A percentile compares a stretch with the other conserved stretches of the same genome.
phyloP scores from a whole-genome alignment of 495 filamentous ascomycete genomes.

The Trichocladium uniseriatum region DNA sequence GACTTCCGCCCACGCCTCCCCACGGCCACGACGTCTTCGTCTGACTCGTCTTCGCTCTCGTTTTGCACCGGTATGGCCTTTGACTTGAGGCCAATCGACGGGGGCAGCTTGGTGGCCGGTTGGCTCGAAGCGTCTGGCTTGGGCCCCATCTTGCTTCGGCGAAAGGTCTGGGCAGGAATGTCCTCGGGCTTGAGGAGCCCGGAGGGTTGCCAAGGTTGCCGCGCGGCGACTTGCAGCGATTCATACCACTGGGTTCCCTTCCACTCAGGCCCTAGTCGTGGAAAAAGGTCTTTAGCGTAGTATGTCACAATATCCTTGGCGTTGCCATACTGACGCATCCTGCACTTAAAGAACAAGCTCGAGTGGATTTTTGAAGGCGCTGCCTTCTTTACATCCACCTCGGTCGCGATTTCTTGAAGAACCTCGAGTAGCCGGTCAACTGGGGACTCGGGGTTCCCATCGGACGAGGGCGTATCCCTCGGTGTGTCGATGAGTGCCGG shows the following conservation, averaged over 20 bases:
- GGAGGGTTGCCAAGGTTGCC: conserved; percentile 14
- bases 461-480: neutral
- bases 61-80: neutral
- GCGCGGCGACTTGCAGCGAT: conserved; percentile 18
- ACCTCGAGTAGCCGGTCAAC: conserved; percentile 9
- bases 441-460: neutral
- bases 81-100: neutral
- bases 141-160: conserved; percentile 17
- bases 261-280: conserved; percentile 24
- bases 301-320: conserved; percentile 26
- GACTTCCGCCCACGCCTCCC: conserved; percentile 18
- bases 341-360: conserved; percentile 27
- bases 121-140: neutral
- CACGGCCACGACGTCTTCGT: conserved; percentile 10
- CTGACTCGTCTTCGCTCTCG: conserved; percentile 8
- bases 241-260: conserved; percentile 19
- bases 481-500: neutral
- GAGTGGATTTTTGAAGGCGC: conserved; percentile 6
- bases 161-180: conserved; percentile 21
- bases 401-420: conserved; percentile 11
- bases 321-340: conserved; percentile 19
- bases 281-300: conserved; percentile 23
- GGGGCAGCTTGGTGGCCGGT: conserved; percentile 1
- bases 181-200: conserved; percentile 16
- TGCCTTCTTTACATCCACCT: conserved; percentile 7